These are phyloP conservation scores for Annona squamosa DNA, from an alignment of 164 flowering plant genomes.

Conservation along the genomic window DNA sequence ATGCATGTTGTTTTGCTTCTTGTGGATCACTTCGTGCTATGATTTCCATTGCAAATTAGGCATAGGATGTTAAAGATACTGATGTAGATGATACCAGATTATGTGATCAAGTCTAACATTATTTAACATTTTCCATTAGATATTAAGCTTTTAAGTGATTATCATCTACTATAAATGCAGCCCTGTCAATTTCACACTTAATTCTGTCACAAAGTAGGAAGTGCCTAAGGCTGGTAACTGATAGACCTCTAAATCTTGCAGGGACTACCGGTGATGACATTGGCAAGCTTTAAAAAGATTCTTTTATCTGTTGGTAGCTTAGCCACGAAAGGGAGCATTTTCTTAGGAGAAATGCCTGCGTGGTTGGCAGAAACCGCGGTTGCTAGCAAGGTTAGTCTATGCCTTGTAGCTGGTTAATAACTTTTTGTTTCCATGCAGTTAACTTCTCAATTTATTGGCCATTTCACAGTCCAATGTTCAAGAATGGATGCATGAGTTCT, in stretches of 20 bases:
- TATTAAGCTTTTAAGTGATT: too few relatives aligned
- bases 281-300: constrained; percentile 52
- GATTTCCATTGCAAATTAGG: too few relatives aligned
- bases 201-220: too few relatives aligned
- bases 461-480: constrained; percentile 34
- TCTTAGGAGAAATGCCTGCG: constrained; percentile 71
- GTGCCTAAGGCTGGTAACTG: background rate
- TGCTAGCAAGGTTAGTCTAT: constrained; percentile 32
- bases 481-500: constrained; percentile 59
- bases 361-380: constrained; percentile 49
- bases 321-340: constrained; percentile 56
- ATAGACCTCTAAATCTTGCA: constrained; percentile 17
- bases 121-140: too few relatives aligned
- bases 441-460: constrained; percentile 4
- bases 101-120: too few relatives aligned
- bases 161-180: too few relatives aligned
- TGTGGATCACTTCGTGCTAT: too few relatives aligned
- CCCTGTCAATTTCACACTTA: too few relatives aligned
- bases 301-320: constrained; percentile 46
- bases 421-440: background rate
- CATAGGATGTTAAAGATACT: too few relatives aligned
- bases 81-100: too few relatives aligned
- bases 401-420: background rate
- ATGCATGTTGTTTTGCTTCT: too few relatives aligned
- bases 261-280: constrained; percentile 68